Evolutionary conservation across 2,329 filamentous ascomycete genomes (phyloP), one percentile per base, ranked within the genome.

Genomic region (Byssochlamys sp.): DNA sequence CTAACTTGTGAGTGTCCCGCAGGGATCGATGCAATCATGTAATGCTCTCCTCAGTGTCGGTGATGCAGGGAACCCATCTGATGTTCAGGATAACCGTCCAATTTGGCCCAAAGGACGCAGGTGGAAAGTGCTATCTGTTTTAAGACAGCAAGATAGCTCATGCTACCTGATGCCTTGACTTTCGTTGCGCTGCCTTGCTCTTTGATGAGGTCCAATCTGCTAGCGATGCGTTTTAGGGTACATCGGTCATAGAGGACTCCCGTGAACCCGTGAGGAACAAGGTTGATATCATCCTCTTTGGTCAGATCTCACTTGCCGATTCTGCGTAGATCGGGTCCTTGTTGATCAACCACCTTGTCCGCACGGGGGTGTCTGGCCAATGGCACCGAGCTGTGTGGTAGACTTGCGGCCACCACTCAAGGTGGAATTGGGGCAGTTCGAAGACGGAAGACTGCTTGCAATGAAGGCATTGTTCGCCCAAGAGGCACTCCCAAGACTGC

Each of bases 361-460:
- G 61, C 75, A 77, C 26, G 76, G 76, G 25, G 78, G 77, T 31
- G 75, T 80, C 57, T 77, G 74, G 4, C 73, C 73, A 57, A 79
- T 75, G 51, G 70, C 69, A 31, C 73, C 73, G 56, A 72, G 73
- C 52, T 69, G 70, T 19, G 66, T 61, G 33, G 65, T 55, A 45
- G 68, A 58, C 57, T 65, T 71, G 59, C 71, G 70, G 51, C 60
- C 61, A 26, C 57, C 59, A 29, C 57, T 62, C 31, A 69, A 60
- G 0, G 62, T 9, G 29, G 58, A 55, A 45, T 59, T 66, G 29
- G 65, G 65, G 28, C 64, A 64, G 1, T 59, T 61, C 4, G 64
- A 53, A 2, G 66, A 65, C 4, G 69, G 61, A 7, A 69, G 58
- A 25, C 64, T 66, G 57, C 64, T 71, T 6, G 62, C 70, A 35